phyloP scores from a whole-genome alignment of 257 asterid species.

The Forsythia suspensa region DNA sequence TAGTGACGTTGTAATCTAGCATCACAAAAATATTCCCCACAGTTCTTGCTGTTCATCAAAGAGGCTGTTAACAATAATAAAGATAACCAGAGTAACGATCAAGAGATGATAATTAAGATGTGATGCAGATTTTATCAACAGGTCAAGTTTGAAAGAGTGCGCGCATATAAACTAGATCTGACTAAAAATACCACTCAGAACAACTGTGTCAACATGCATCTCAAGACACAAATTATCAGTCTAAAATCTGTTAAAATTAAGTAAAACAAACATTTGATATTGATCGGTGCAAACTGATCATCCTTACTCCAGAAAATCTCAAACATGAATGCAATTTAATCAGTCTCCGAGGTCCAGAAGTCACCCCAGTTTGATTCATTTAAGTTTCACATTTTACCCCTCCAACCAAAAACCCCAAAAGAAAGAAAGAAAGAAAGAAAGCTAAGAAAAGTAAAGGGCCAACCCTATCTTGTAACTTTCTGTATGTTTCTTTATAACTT shows the following conservation, averaged over 20 bases:
- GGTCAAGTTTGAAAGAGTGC: not conserved
- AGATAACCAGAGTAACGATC: no score
- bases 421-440: no score
- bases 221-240: no score
- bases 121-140: conserved; percentile 7
- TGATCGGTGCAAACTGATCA: conserved; percentile 4
- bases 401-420: no score
- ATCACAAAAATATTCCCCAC: no score
- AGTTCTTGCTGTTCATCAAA: no score
- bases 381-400: no score
- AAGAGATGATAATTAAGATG: not conserved
- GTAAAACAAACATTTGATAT: not conserved
- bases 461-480: conserved; percentile 5
- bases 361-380: no score
- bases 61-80: no score
- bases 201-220: no score
- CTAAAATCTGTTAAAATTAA: no score
- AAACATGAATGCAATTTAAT: not conserved
- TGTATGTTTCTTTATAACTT: not conserved
- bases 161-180: conserved; percentile 9
- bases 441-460: not conserved
- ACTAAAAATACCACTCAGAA: not conserved
- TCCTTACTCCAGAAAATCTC: not conserved
- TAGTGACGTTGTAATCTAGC: not conserved
- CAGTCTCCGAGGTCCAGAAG: no score